Percentiles rank a stretch among this genome's conserved stretches.
phyloP scores from a whole-genome alignment of 2,329 filamentous ascomycete genomes.

The Aspergillus intermedius region DNA sequence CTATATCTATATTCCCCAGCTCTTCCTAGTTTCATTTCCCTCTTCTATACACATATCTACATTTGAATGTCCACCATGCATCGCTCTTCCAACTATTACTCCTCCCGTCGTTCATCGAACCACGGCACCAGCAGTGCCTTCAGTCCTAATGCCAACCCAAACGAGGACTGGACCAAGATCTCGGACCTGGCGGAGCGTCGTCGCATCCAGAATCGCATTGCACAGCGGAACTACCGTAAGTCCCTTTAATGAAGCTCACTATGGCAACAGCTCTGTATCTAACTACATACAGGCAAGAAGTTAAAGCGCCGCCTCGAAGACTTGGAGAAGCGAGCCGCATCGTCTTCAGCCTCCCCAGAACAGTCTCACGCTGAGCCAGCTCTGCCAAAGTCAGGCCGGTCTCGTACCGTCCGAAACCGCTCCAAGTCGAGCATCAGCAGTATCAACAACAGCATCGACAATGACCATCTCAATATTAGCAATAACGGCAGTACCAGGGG shows the following conservation, averaged over 20 bases:
- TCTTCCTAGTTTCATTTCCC: neutral
- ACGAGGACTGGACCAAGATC: constrained; percentile 99
- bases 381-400: constrained; percentile 12
- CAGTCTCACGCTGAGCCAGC: constrained; percentile 46
- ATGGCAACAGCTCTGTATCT: neutral
- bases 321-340: constrained; percentile 55
- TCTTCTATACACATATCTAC: neutral
- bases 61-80: constrained; percentile 20
- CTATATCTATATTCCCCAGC: neutral
- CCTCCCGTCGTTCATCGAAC: constrained; percentile 49
- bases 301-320: constrained; percentile 62
- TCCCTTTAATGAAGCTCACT: constrained; percentile 12
- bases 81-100: constrained; percentile 23
- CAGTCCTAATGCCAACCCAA: constrained; percentile 86
- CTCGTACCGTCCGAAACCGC: too few relatives aligned
- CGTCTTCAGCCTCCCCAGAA: constrained; percentile 56
- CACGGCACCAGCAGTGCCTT: constrained; percentile 89
- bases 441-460: constrained; percentile 13
- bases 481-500: neutral
- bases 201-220: constrained; percentile 95
- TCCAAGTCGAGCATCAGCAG: constrained; percentile 5
- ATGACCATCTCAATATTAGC: constrained; percentile 7
- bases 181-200: constrained; percentile 90
- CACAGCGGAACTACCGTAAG: constrained; percentile 93
- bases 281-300: constrained; percentile 51